Conservation (phyloP, 352 stramenopile genomes). For the Phytophthora syringae region DNA sequence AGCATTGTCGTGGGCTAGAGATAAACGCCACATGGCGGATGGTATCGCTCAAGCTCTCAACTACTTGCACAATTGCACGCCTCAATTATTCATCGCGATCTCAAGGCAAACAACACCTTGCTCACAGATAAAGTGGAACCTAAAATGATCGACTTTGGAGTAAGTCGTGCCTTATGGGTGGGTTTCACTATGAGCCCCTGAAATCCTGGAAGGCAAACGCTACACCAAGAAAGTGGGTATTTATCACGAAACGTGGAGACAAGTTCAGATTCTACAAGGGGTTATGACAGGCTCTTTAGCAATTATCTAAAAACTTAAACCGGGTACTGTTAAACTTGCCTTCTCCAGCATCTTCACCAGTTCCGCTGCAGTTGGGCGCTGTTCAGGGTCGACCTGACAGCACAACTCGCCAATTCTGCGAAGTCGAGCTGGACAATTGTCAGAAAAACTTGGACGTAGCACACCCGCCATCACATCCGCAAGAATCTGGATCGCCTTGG, state of each 20-base stretch:
- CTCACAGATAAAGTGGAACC: slow-evolving; percentile 67
- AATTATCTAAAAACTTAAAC: too few species aligned
- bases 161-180: slow-evolving; percentile 40
- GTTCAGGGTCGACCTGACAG: slow-evolving; percentile 17
- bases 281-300: slow-evolving; percentile 49
- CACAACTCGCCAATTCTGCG: slow-evolving; percentile 17
- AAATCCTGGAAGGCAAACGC: slow-evolving; percentile 60
- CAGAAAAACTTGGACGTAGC: slow-evolving; percentile 47
- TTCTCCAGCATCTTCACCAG: slow-evolving; percentile 13
- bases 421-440: slow-evolving; percentile 44
- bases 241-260: slow-evolving; percentile 33
- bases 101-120: slow-evolving; percentile 62
- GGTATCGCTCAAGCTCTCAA: slow-evolving; percentile 31
- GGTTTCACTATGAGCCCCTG: slow-evolving; percentile 55
- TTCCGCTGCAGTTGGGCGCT: slow-evolving; percentile 12
- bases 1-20: slow-evolving; percentile 35
- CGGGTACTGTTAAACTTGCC: slow-evolving; percentile 1
- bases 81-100: slow-evolving; percentile 36
- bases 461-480: slow-evolving; percentile 45
- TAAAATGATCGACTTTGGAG: slow-evolving; percentile 84
- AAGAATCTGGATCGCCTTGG: slow-evolving; percentile 45
- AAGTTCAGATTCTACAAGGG: slow-evolving; percentile 42
- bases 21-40: slow-evolving; percentile 52
- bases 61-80: slow-evolving; percentile 31
- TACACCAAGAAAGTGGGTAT: slow-evolving; percentile 68